These are phyloP conservation scores for Fraxinus pennsylvanica DNA, from an alignment of 257 asterid genomes.

Conservation along the genomic window DNA sequence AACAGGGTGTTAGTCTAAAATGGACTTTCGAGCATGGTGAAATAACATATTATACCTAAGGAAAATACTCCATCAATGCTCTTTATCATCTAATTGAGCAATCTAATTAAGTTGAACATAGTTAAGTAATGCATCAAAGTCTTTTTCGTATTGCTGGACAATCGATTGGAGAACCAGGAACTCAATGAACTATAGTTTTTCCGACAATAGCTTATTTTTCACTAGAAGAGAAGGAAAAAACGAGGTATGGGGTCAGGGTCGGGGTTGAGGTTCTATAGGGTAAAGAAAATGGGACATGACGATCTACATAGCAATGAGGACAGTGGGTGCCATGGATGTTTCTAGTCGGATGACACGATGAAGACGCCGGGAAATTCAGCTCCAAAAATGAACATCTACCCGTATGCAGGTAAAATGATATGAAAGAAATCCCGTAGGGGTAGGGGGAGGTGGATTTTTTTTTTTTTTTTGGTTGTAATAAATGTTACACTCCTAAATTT, in stretches of 20 bases:
- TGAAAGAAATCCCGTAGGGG: not conserved
- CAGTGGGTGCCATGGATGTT: conserved; percentile 18
- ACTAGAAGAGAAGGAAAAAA: too few relatives aligned
- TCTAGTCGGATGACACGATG: not conserved
- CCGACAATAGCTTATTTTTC: not conserved
- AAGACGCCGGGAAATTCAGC: conserved; percentile 27
- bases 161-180: not conserved
- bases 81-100: too few relatives aligned
- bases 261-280: not conserved
- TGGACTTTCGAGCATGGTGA: too few relatives aligned
- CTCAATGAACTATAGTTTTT: too few relatives aligned
- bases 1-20: too few relatives aligned
- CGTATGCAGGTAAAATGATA: not conserved
- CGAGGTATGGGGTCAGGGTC: not conserved
- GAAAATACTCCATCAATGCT: too few relatives aligned
- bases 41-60: too few relatives aligned
- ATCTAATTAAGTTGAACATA: too few relatives aligned
- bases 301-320: conserved; percentile 33
- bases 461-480: not conserved
- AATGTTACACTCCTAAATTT: conserved; percentile 27
- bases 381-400: not conserved
- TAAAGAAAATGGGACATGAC: conserved; percentile 29
- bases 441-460: too few relatives aligned
- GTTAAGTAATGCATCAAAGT: too few relatives aligned
- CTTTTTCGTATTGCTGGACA: too few relatives aligned